Evolutionary conservation across 495 filamentous ascomycete species (phyloP).

Genomic region (Penicillium egyptiacum): DNA sequence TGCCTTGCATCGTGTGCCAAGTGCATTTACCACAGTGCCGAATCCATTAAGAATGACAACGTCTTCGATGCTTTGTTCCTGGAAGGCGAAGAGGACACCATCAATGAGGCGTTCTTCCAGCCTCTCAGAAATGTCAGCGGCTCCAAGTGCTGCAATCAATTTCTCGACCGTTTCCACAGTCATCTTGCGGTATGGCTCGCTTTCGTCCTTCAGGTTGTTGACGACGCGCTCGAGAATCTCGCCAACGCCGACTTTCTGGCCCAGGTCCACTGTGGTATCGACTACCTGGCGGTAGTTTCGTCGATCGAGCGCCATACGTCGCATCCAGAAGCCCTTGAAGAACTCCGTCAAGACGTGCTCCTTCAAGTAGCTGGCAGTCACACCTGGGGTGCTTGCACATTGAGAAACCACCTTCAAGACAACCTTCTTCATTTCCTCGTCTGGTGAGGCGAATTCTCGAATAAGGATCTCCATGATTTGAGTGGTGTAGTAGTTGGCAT

Average conservation of each 20-base stretch:
- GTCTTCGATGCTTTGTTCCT: conserved; percentile 97
- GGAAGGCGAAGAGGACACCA: conserved; percentile 95
- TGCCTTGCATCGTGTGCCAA: conserved; percentile 90
- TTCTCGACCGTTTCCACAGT: conserved; percentile 97
- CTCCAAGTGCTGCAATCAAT: conserved; percentile 86
- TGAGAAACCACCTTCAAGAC: conserved; percentile 98
- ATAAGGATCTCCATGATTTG: conserved; percentile 99
- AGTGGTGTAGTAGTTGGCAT: conserved; percentile 97
- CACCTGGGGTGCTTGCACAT: conserved; percentile 90
- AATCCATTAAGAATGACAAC: conserved; percentile 98
- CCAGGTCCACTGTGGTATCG: conserved; percentile 95
- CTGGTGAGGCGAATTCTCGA: conserved; percentile 91
- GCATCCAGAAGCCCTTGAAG: conserved; percentile 98
- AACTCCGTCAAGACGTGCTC: conserved; percentile 93
- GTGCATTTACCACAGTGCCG: conserved; percentile 93
- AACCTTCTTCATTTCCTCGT: conserved; percentile 99
- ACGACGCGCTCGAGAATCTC: conserved; percentile 94
- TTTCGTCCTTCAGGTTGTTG: conserved; percentile 95
- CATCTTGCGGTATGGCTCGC: conserved; percentile 98
- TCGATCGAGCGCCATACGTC: conserved; percentile 94
- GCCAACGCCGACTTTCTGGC: conserved; percentile 92
- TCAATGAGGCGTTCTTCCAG: conserved; percentile 93
- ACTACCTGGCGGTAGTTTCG: conserved; percentile 97
- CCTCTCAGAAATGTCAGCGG: conserved; percentile 88
- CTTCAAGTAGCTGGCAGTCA: conserved; percentile 91